These are phyloP conservation scores for Pyrenula massariospora DNA, from an alignment of 495 filamentous ascomycete genomes.

Conservation along the genomic window DNA sequence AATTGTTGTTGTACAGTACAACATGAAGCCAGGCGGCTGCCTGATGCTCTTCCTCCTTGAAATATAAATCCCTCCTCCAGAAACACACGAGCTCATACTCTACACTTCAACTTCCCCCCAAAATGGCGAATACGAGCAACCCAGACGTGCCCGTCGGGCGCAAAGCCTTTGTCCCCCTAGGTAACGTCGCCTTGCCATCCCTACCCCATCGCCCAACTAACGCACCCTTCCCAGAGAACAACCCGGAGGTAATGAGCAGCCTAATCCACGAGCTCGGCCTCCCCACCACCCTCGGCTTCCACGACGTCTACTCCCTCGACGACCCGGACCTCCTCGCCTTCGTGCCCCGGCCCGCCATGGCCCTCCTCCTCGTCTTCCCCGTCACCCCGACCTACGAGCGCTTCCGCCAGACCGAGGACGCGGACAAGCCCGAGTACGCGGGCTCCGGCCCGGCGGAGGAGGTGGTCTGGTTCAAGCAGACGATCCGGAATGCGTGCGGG, in stretches of 20 bases:
- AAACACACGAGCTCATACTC: no score
- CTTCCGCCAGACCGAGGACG: conserved; percentile 53
- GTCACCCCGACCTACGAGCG: conserved; percentile 59
- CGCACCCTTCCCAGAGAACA: conserved; percentile 36
- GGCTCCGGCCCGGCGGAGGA: conserved; percentile 42
- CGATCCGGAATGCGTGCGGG: conserved; percentile 79
- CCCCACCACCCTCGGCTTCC: conserved; percentile 49
- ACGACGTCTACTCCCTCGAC: conserved; percentile 76
- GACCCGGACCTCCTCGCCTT: conserved; percentile 68
- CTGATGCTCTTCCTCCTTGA: no score
- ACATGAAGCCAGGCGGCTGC: background rate
- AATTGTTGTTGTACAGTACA: background rate
- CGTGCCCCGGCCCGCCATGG: conserved; percentile 71
- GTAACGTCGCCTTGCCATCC: conserved; percentile 10
- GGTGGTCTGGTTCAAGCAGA: conserved; percentile 84
- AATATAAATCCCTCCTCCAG: no score
- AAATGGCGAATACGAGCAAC: background rate
- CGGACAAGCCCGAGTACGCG: conserved; percentile 33
- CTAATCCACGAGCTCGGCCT: conserved; percentile 69
- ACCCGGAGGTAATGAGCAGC: conserved; percentile 70
- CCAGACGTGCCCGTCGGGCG: conserved; percentile 21
- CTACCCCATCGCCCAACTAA: conserved; percentile 1
- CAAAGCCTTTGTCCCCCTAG: conserved; percentile 40
- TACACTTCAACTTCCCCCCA: no score
- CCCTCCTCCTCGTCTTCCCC: conserved; percentile 78